These are phyloP conservation scores for Podila epigama DNA, from an alignment of 192 early-diverging fungal genomes.

Conservation along the genomic window DNA sequence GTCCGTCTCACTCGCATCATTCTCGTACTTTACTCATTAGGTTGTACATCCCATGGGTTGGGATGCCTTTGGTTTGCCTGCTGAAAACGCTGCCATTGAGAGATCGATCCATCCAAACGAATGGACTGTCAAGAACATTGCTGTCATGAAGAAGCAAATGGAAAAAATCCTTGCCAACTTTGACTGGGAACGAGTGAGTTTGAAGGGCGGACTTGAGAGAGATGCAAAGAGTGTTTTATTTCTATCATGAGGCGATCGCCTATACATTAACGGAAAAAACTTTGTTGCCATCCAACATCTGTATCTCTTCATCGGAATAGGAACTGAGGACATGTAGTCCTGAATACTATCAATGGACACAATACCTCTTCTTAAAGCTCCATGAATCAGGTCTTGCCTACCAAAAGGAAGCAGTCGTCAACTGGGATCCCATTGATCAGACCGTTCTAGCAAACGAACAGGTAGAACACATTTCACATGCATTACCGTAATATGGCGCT, in stretches of 20 bases:
- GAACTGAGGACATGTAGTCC: constrained; percentile 89
- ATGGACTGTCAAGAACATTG: constrained; percentile 90
- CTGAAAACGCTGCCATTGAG: constrained; percentile 96
- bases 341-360: constrained; percentile 95
- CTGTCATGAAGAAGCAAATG: constrained; percentile 83
- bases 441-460: constrained; percentile 98
- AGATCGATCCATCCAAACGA: constrained; percentile 74
- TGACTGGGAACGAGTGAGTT: constrained; percentile 85
- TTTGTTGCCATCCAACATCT: background rate
- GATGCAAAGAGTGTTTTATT: background rate
- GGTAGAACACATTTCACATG: constrained; percentile 48
- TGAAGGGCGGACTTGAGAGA: background rate
- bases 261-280: background rate
- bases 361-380: constrained; percentile 84
- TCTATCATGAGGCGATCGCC: background rate
- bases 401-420: constrained; percentile 89
- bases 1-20: too few relatives aligned
- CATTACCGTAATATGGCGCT: background rate
- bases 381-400: constrained; percentile 83
- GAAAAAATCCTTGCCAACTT: constrained; percentile 77
- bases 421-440: constrained; percentile 97
- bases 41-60: constrained; percentile 95
- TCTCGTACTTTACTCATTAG: constrained; percentile 35
- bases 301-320: constrained; percentile 32
- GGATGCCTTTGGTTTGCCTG: constrained; percentile 98